These are phyloP conservation scores for Penicillium sp. DNA, from an alignment of 2,329 filamentous ascomycete genomes.

Conservation along the genomic window DNA sequence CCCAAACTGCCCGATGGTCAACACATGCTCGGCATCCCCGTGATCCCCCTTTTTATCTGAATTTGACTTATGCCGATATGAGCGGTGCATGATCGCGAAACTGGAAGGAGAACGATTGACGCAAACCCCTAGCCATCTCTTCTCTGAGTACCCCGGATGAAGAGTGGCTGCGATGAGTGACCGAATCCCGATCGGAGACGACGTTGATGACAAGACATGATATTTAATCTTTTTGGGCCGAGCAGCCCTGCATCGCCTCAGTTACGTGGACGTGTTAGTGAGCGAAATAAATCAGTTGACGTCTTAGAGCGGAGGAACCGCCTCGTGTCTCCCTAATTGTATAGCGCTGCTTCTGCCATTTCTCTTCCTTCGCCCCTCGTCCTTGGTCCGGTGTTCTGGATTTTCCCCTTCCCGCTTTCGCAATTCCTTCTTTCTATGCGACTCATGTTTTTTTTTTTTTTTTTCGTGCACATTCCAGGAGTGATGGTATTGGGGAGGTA, in stretches of 20 bases:
- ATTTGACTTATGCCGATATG: slow-evolving; percentile 13
- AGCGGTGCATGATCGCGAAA: slow-evolving; percentile 17
- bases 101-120: slow-evolving; percentile 15
- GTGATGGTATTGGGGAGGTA: slow-evolving; percentile 20
- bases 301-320: slow-evolving; percentile 24
- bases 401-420: slow-evolving; percentile 7
- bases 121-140: slow-evolving; percentile 8
- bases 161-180: slow-evolving; percentile 26
- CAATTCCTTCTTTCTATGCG: slow-evolving; percentile 5
- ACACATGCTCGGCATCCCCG: slow-evolving; percentile 9
- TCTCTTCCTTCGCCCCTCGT: slow-evolving; percentile 14
- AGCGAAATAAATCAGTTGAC: slow-evolving; percentile 29
- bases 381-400: slow-evolving; percentile 20
- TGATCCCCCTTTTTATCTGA: slow-evolving; percentile 12
- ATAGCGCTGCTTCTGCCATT: slow-evolving; percentile 47
- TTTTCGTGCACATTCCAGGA: slow-evolving; percentile 24
- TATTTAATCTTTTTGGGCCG: slow-evolving; percentile 31
- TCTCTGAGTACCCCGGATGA: slow-evolving; percentile 5
- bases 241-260: slow-evolving; percentile 27
- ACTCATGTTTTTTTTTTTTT: not conserved
- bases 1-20: slow-evolving; percentile 11
- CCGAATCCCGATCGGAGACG: slow-evolving; percentile 31
- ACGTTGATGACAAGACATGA: slow-evolving; percentile 39
- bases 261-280: slow-evolving; percentile 31
- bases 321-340: slow-evolving; percentile 25